These are phyloP conservation scores for Leccinum rimulosum DNA, from an alignment of 768 basidiomycete genomes.

Conservation along the genomic window DNA sequence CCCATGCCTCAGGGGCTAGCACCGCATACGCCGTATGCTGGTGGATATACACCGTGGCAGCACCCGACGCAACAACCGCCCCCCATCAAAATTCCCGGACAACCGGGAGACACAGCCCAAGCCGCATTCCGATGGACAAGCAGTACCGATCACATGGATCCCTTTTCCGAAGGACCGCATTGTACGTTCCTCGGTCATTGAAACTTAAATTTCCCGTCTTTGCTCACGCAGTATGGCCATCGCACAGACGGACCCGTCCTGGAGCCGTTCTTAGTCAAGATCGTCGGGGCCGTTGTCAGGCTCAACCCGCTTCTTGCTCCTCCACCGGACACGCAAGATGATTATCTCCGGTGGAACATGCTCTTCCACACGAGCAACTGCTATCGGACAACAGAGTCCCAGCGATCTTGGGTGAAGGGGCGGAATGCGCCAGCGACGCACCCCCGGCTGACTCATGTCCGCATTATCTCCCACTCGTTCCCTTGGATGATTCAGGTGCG, in stretches of 20 bases:
- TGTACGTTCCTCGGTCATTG: slow-evolving; percentile 33
- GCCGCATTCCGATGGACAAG: slow-evolving; percentile 30
- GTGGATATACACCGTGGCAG: slow-evolving; percentile 27
- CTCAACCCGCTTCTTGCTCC: slow-evolving; percentile 65
- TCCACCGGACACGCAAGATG: slow-evolving; percentile 39
- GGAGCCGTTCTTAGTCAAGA: slow-evolving; percentile 51
- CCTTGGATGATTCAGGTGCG: slow-evolving; percentile 55
- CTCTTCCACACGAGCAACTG: slow-evolving; percentile 59
- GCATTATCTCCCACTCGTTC: slow-evolving; percentile 50
- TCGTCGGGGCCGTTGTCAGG: slow-evolving; percentile 45
- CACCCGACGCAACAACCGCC: slow-evolving; percentile 28
- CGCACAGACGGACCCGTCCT: slow-evolving; percentile 67
- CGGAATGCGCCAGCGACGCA: slow-evolving; percentile 64
- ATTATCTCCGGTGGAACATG: slow-evolving; percentile 74
- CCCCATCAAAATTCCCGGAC: slow-evolving; percentile 21
- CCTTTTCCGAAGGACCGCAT: slow-evolving; percentile 40
- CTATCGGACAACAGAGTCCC: slow-evolving; percentile 59
- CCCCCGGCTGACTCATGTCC: slow-evolving; percentile 53
- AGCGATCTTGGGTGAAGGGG: slow-evolving; percentile 65
- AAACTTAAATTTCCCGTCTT: background rate
- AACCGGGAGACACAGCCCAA: slow-evolving; percentile 23
- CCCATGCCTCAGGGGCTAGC: slow-evolving; percentile 27
- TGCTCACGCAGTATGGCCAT: slow-evolving; percentile 15
- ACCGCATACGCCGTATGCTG: slow-evolving; percentile 15
- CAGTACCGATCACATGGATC: slow-evolving; percentile 32